Percentiles rank a stretch among this genome's conserved stretches.
These are phyloP conservation scores for Starmerella asiatica DNA, from an alignment of 805 yeast genomes.

Conservation along the genomic window DNA sequence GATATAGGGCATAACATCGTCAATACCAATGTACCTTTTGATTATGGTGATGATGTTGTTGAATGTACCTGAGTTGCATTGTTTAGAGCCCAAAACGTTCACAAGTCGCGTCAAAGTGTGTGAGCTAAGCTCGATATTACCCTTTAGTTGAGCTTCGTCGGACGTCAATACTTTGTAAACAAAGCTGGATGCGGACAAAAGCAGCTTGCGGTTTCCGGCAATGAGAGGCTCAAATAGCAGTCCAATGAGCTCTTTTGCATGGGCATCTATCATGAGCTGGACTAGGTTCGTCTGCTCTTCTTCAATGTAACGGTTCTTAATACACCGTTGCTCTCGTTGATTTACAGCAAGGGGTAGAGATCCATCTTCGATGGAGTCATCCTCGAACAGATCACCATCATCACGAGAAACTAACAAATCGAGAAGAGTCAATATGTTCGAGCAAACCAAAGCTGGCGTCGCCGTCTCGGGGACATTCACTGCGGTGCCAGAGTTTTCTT, in stretches of 20 bases:
- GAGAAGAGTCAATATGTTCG: neutral
- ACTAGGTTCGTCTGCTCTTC: neutral
- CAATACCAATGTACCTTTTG: neutral
- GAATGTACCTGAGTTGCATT: constrained; percentile 9
- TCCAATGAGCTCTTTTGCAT: neutral
- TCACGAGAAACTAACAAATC: neutral
- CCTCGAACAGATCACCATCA: neutral
- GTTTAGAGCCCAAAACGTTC: constrained; percentile 4
- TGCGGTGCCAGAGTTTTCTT: neutral
- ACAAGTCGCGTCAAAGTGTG: neutral
- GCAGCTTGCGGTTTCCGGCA: constrained; percentile 1
- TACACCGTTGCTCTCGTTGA: neutral
- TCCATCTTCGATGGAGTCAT: neutral
- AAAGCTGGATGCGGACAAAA: constrained; percentile 2
- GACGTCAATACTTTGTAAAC: neutral
- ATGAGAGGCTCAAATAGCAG: constrained; percentile 3
- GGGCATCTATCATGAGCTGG: neutral
- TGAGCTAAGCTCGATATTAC: neutral
- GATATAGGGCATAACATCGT: constrained; percentile 1
- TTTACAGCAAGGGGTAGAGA: too few relatives aligned
- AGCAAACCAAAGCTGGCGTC: constrained; percentile 3
- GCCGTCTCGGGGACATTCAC: neutral
- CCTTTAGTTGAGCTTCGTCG: neutral
- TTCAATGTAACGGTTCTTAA: neutral
- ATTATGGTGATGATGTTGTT: constrained; percentile 4